phyloP scores from a whole-genome alignment of 139 green algal species.

The Spirogloea muscicola region DNA sequence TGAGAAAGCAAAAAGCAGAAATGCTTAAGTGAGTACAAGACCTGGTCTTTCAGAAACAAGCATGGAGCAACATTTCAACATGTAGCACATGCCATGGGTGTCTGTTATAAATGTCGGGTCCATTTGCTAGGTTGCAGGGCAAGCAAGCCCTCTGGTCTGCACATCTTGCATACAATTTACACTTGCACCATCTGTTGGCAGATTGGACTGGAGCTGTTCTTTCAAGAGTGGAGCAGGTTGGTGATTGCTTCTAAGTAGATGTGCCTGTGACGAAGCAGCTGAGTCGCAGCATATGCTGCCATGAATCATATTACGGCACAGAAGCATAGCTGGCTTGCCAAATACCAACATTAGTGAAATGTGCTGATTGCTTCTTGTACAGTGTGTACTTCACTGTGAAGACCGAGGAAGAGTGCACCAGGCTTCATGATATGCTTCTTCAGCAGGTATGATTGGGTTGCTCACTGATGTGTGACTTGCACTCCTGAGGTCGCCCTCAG shows the following conservation, averaged over 20 bases:
- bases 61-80: neutral
- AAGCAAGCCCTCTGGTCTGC: neutral
- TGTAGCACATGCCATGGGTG: too few species aligned
- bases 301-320: neutral
- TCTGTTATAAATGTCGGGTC: neutral
- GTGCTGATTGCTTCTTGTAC: conserved; percentile 1
- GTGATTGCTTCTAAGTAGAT: neutral
- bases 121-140: neutral
- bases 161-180: neutral
- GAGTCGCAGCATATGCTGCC: neutral
- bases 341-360: neutral
- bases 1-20: too few species aligned
- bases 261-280: neutral
- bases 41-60: neutral
- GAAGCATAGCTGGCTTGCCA: neutral
- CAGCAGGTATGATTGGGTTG: conserved; percentile 30
- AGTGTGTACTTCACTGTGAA: conserved; percentile 41
- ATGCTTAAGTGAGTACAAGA: too few species aligned
- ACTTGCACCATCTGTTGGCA: neutral
- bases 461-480: too few species aligned
- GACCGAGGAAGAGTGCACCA: conserved; percentile 1
- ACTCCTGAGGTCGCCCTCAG: too few species aligned
- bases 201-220: conserved; percentile 53
- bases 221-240: conserved; percentile 28
- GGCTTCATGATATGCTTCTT: conserved; percentile 21